These are phyloP conservation scores for Thuja plicata DNA, from an alignment of 83 land plant species.

Conservation along the genomic window DNA sequence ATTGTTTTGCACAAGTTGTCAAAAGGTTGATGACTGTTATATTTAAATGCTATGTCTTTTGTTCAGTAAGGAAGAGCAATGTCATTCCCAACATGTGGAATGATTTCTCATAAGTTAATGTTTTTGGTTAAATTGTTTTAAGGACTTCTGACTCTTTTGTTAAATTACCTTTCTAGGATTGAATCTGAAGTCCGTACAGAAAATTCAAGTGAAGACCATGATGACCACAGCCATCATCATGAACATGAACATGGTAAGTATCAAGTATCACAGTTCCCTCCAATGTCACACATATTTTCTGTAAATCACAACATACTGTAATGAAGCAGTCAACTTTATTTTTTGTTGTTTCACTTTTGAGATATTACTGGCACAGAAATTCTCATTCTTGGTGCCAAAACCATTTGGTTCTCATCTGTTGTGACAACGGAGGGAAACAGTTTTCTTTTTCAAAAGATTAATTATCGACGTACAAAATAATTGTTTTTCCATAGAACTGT, in stretches of 20 bases:
- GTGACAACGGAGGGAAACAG: neutral
- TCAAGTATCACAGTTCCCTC: neutral
- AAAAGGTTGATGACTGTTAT: neutral
- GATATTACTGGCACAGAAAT: neutral
- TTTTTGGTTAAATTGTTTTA: neutral
- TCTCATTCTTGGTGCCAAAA: neutral
- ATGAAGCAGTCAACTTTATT: neutral
- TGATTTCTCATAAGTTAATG: neutral
- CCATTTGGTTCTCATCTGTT: neutral
- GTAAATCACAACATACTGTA: neutral
- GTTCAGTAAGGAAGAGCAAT: neutral
- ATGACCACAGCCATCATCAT: slow-evolving; percentile 32
- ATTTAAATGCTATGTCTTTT: neutral
- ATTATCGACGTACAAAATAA: neutral
- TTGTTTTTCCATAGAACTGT: neutral
- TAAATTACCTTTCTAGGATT: slow-evolving; percentile 50
- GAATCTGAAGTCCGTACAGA: slow-evolving; percentile 68
- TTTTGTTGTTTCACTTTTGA: neutral
- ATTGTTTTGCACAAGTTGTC: neutral
- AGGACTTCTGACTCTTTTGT: neutral
- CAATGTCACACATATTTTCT: neutral
- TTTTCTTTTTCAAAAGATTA: neutral
- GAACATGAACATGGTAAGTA: slow-evolving; percentile 25
- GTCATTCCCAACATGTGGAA: neutral
- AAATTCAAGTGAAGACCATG: slow-evolving; percentile 51